These are phyloP conservation scores for Thalassiosira profunda DNA, from an alignment of 108 stramenopile genomes.

Conservation along the genomic window DNA sequence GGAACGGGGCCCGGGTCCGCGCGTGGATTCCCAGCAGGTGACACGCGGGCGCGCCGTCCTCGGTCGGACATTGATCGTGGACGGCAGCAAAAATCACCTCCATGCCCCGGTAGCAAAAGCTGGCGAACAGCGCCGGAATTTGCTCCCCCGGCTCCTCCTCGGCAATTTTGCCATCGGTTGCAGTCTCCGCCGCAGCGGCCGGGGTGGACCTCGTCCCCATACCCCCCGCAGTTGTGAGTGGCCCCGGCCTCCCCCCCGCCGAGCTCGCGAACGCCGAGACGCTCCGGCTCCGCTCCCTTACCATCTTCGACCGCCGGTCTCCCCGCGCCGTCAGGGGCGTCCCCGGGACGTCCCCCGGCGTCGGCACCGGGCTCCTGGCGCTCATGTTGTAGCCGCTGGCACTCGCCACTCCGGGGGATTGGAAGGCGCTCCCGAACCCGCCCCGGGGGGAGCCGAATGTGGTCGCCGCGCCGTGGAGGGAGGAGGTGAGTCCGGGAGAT, in stretches of 20 bases:
- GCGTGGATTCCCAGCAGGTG: constrained; percentile 60
- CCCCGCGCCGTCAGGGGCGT: background rate
- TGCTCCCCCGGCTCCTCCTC: background rate
- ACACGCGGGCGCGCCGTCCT: background rate
- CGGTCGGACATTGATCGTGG: too few species aligned
- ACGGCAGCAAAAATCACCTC: constrained; percentile 68
- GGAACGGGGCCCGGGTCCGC: constrained; percentile 64
- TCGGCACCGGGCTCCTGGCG: too few species aligned
- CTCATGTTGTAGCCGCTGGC: background rate
- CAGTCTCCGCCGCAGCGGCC: background rate
- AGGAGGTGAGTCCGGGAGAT: background rate
- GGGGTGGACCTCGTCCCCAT: too few species aligned
- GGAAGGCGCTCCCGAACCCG: constrained; percentile 1
- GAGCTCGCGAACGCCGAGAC: background rate
- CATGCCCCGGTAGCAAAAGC: constrained; percentile 58
- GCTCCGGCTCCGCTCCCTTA: constrained; percentile 4
- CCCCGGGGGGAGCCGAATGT: constrained; percentile 1
- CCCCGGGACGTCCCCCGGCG: too few species aligned
- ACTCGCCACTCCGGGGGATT: too few species aligned
- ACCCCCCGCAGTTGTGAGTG: too few species aligned
- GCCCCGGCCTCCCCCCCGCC: too few species aligned
- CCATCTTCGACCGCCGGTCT: background rate
- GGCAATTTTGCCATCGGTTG: background rate
- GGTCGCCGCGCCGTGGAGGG: constrained; percentile 1
- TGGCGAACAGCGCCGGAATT: constrained; percentile 27